Base-by-base conservation (phyloP, 2,329 filamentous ascomycete species). In the Epichloe baconii region DNA sequence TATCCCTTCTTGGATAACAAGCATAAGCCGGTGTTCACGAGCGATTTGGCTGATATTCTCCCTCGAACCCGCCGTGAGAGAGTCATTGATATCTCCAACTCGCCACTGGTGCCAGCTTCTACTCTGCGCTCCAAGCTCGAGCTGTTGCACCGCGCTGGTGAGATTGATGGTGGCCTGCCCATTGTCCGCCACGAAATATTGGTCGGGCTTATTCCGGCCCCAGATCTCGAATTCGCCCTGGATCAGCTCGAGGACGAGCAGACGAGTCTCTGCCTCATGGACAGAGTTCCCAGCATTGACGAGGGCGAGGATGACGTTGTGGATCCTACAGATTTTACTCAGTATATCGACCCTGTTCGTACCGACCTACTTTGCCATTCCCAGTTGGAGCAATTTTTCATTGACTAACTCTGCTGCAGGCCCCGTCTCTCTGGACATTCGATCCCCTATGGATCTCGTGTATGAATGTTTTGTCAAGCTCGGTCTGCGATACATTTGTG, bases 1-100 rank as follows among this genome's bases (percentile, higher is more conserved):
- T 98, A 97, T 58, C 93, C 93, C 0, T 96, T 94, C 71, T 78
- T 98, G n/a, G 89, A 95, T 68, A 95, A 94, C 69, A 97, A 96
- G 66, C 80, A 90, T 55, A 89, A 94, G 58, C 90, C 91, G 1
- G 76, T 94, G 17, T 95, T 96, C 65, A 95, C 90, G 0, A 84
- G 86, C 0, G 86, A 94, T 50, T 76, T 98, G 0, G 86, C 83
- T 14, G 91, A 95, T 55, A 93, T 98, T 51, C 84, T 91, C 0
- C 82, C 86, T 2, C 82, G 83, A 5, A 72, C 86, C 4, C 83
- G 87, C 14, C 79, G 78, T 48, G 82, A 89, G 62, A 79, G 89
- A 49, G 73, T 90, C 51, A 96, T 98, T 57, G 91, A 98, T 63
- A 90, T 97, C 51, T 87, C 86, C 0, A 77, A 76, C 52, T 94